Evolutionary conservation across 2,329 filamentous ascomycete species (phyloP).

Genomic region (Nemania serpens): DNA sequence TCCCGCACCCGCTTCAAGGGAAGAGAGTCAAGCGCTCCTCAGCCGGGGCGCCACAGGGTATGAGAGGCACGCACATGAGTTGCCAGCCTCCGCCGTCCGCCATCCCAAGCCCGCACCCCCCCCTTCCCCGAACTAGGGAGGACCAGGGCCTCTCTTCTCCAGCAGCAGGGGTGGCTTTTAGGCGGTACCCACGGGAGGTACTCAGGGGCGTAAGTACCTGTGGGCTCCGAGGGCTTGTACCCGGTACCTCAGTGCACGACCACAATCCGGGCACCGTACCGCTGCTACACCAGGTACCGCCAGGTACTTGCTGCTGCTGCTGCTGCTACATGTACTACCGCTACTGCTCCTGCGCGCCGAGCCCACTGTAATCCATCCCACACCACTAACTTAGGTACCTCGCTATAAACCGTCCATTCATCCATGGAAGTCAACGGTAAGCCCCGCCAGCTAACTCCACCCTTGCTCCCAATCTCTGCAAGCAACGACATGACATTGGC

Average conservation of each 20-base stretch:
- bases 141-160: constrained; percentile 3
- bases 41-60: constrained; percentile 26
- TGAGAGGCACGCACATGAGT: constrained; percentile 3
- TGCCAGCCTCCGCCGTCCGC: constrained; percentile 18
- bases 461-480: constrained; percentile 17
- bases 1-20: constrained; percentile 34
- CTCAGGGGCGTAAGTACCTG: constrained; percentile 26
- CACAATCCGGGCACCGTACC: constrained; percentile 20
- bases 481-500: constrained; percentile 9
- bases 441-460: constrained; percentile 15
- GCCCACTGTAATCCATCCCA: constrained; percentile 21
- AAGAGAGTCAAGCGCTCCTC: constrained; percentile 31
- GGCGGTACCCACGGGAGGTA: constrained; percentile 16
- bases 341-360: constrained; percentile 7
- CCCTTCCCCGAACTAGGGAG: constrained; percentile 17
- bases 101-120: constrained; percentile 14
- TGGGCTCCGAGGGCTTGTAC: constrained; percentile 17
- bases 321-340: neutral
- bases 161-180: constrained; percentile 11
- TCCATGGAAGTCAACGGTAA: constrained; percentile 18
- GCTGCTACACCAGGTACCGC: neutral
- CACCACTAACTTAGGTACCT: constrained; percentile 14
- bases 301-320: neutral
- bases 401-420: constrained; percentile 11
- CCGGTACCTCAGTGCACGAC: constrained; percentile 10